Percentiles rank a stretch among this genome's conserved stretches.
Evolutionary conservation across 2,329 filamentous ascomycete genomes (phyloP).

Genomic region (Sarocladium strictum): DNA sequence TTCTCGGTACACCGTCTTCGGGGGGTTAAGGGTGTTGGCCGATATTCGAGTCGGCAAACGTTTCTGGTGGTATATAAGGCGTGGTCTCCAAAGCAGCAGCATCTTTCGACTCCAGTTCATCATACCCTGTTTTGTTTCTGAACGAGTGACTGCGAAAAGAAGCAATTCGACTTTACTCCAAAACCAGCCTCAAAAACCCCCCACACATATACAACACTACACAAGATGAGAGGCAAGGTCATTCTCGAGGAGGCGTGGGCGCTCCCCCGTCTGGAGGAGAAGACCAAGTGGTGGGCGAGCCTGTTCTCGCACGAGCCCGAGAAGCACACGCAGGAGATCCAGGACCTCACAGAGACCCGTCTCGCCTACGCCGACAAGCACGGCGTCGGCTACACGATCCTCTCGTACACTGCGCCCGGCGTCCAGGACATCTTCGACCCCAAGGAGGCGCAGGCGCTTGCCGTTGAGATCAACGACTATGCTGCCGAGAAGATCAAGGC

Average conservation of each 20-base stretch:
- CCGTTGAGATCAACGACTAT: constrained; percentile 37
- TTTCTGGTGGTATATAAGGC: constrained; percentile 2
- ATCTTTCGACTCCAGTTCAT: no score
- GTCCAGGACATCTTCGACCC: constrained; percentile 39
- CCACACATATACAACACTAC: not conserved
- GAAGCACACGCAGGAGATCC: constrained; percentile 50
- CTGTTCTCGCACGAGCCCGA: constrained; percentile 54
- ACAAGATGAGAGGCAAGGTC: constrained; percentile 47
- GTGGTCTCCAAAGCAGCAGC: not conserved
- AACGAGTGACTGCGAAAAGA: no score
- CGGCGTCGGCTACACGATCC: constrained; percentile 41
- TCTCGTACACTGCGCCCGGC: constrained; percentile 43
- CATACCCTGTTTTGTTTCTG: not conserved
- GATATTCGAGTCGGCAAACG: not conserved
- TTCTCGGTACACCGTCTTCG: no score
- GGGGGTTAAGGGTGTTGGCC: not conserved
- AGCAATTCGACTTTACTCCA: no score
- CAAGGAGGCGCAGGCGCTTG: constrained; percentile 32
- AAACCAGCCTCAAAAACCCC: not conserved
- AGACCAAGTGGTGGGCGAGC: constrained; percentile 54
- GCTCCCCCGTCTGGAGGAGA: constrained; percentile 51
- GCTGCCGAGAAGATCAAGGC: constrained; percentile 30
- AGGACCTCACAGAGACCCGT: constrained; percentile 33
- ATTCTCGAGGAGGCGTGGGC: constrained; percentile 58
- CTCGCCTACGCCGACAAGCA: constrained; percentile 38